These are phyloP conservation scores for Citrus cavaleriei DNA, from an alignment of 345 rosid species.

Conservation along the genomic window DNA sequence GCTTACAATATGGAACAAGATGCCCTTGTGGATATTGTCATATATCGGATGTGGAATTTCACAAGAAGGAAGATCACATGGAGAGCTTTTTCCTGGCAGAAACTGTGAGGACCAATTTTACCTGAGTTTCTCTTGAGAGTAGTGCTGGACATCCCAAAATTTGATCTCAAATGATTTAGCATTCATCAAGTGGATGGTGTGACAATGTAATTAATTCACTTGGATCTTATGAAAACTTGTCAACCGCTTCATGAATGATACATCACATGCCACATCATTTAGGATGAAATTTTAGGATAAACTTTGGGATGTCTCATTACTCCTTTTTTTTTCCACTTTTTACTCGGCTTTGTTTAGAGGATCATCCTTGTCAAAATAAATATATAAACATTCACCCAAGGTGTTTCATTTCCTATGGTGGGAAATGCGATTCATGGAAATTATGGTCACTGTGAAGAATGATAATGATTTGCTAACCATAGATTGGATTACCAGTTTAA, in stretches of 20 bases:
- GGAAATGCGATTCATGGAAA: not conserved
- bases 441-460: not conserved
- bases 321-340: not conserved
- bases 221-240: no score
- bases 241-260: no score
- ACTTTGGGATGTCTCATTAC: no score
- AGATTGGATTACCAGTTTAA: not conserved
- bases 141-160: no score
- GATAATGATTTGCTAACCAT: not conserved
- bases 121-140: not conserved
- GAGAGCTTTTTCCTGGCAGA: constrained; percentile 99
- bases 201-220: no score
- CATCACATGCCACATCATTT: no score
- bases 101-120: constrained; percentile 59
- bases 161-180: no score
- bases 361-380: constrained; percentile 6
- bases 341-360: not conserved
- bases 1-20: constrained; percentile 92
- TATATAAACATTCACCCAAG: not conserved
- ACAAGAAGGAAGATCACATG: constrained; percentile 90
- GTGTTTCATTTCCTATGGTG: not conserved
- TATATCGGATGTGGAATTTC: constrained; percentile 87
- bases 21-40: constrained; percentile 99
- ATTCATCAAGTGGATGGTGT: no score
- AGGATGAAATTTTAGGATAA: no score